Evolutionary conservation across 75 land plant species (phyloP), one percentile per base, ranked within the genome.

Genomic region (Picea sitchensis): DNA sequence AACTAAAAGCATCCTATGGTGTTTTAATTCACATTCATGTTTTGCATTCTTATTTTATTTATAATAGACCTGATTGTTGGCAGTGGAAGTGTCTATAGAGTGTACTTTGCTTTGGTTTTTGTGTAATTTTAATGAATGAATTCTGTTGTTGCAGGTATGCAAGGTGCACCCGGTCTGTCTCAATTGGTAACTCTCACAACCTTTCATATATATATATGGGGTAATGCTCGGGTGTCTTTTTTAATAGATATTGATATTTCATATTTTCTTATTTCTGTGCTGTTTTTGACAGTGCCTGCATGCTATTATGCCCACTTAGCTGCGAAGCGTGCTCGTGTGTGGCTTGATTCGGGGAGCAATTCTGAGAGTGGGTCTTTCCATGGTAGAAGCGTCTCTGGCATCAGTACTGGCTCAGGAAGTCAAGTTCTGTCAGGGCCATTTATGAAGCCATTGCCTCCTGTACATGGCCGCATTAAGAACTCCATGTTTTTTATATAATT

Each of bases 231-330:
- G 11, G 56, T 77, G 41, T 56, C 30, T 44, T 47, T n/a, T 38
- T 14, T 65, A 21, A 54, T 75, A 77, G 17, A 44, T 54, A 26
- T 30, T 80, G 30, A 76, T 15, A 47, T 21, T 63, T 32, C 36
- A 23, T 41, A 20, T 47, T 71, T 71, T 13, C 51, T 44, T 8
- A 47, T 44, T 71, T 44, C 0, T 44, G 21, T 44, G 3, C 21
- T 13, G 20, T 38, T 69, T 32, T 20, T 17, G 23, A 51, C 75
- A 82, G 83, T 82, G 26, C 83, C 83, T 31, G 67, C 83, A 58
- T 82, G 83, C 47, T 82, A 82, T 34, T 82, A 82, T 58, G 83
- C 83, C 1, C 82, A 82, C 59, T 67, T 82, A 11, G 83, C 83
- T 36, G 82, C 82, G 0, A 77, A 54, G 41, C 36, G 82, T 41